Base-by-base conservation (phyloP, 768 basidiomycete species). In the Steccherinum ochraceum region DNA sequence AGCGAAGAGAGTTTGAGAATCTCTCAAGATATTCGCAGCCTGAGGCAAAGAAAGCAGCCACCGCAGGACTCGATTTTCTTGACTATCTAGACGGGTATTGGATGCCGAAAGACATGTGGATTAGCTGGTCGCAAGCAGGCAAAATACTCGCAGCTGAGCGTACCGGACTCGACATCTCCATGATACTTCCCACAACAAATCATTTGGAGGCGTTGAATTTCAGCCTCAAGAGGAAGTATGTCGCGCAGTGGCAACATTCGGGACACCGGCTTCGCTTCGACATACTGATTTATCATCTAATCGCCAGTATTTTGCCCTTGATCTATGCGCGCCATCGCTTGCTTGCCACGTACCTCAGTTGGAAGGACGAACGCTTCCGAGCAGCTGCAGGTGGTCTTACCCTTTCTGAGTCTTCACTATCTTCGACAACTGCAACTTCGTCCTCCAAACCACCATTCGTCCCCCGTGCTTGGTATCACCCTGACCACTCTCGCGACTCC, bases 161-260 rank as follows among this genome's bases (percentile, higher is more conserved):
- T 0, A 42, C 71, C 4, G 45, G 48, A 0, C 40, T 52, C 10
- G 25, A 52, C 1, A 41, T 71, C 13, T 62, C 68, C 0, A 60
- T 56, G 2, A 61, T 74, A 2, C 24, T 72, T 4, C 58, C 67
- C 0, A 73, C 72, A 3, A 72, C 69, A 20, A 73, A 73, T 43
- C 70, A 72, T 48, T 62, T 73, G 5, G 69, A 74, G 53, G 64
- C 67, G 1, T 71, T 73, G 57, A 73, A 73, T 46, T 55, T 62
- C 3, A 39, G 64, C 12, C 52, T 73, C 1, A 72, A 74, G 55
- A 43, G 54, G 1, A 67, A 64, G 27, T 54, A 69, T 42, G 20
- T 72, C 0, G 56, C 24, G 0, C 57, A 52, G 23, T 64, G 57
- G 58, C 62, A 65, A 40, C 58, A 57, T 12, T 57, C 53, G 24